A percentile compares a stretch with the other conserved stretches of the same genome.
Conservation (phyloP, 129 eudicot genomes). For the Tagetes patula region DNA sequence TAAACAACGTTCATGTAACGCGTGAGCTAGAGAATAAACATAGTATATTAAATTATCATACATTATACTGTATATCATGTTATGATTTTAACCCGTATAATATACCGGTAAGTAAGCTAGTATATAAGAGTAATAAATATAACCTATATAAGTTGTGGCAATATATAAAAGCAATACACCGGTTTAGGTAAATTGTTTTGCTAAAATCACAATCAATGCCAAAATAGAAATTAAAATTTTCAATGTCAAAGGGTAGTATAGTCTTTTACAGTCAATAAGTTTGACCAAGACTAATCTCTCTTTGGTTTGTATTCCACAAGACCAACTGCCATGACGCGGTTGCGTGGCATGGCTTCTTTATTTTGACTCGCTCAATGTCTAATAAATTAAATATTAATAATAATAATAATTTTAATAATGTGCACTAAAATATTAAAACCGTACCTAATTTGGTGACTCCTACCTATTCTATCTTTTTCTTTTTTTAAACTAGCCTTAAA, state of each 20-base stretch:
- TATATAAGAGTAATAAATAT: too few relatives aligned
- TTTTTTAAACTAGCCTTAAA: background rate
- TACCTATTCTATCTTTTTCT: background rate
- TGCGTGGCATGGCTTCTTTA: conserved; percentile 35
- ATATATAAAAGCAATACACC: background rate
- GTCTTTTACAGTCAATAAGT: conserved; percentile 20
- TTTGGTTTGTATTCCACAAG: conserved; percentile 4
- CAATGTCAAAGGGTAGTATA: conserved; percentile 24
- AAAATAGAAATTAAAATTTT: background rate
- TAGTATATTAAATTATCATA: too few relatives aligned
- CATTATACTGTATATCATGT: too few relatives aligned
- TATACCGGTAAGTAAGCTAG: too few relatives aligned
- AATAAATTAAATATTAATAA: background rate
- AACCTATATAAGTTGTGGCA: too few relatives aligned
- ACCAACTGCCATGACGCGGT: conserved; percentile 30
- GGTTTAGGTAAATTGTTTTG: background rate
- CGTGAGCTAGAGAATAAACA: too few relatives aligned
- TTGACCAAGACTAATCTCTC: conserved; percentile 25
- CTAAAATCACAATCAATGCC: background rate
- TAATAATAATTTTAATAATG: background rate
- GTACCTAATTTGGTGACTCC: conserved; percentile 8
- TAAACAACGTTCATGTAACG: too few relatives aligned
- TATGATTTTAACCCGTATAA: too few relatives aligned
- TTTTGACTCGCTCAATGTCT: conserved; percentile 31
- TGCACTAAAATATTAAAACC: conserved; percentile 2